Base-by-base conservation (phyloP, 495 filamentous ascomycete genomes). In the Lasiosphaeris hirsuta region DNA sequence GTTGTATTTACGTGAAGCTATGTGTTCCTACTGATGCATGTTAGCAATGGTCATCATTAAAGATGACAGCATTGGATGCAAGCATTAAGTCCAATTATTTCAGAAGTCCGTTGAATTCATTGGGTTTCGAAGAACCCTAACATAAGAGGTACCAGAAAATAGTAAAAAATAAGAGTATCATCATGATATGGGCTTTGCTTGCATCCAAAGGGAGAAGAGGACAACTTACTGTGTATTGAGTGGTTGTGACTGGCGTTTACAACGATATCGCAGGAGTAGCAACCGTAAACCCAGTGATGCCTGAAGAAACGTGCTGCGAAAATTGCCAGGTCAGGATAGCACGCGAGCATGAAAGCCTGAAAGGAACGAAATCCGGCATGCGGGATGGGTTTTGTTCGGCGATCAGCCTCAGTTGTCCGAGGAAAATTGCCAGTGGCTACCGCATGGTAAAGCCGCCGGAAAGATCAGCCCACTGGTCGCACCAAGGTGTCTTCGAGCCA, bases 141-240 rank as follows among this genome's bases (percentile, higher is more conserved):
- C 77, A 82, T 81, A 82, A 84, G 82, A 84, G 82, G 81, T 84
- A 79, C 80, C 81, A 84, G 80, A 84, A 82, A 73, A 70, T 67
- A 71, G 62, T 63, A 65, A 67, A 67, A 67, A 63, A 63, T 68
- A 60, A 58, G 63, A 59, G 72, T 54, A 46, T 63, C 46, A 70
- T 83, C 78, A 83, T 84, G 78, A 81, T 70, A 58, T 52, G 61
- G 69, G 64, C 49, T 42, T 47, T 44, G 30, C 23, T 13, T 54
- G 45, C 51, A 50, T 40, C 36, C 18, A 14, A 33, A 40, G 57
- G 2, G 46, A 34, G 15, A 40, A 33, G 48, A 2, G 2, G 23
- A 2, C 23, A 53, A 52, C 57, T 57, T 52, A 63, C 55, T 51
- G 63, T 39, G 18, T n/a, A n/a, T 49, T 19, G 36, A 35, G 30